A percentile compares a stretch with the other conserved stretches of the same genome.
phyloP scores from a whole-genome alignment of 805 yeast species.

The Yamadazyma sp. region DNA sequence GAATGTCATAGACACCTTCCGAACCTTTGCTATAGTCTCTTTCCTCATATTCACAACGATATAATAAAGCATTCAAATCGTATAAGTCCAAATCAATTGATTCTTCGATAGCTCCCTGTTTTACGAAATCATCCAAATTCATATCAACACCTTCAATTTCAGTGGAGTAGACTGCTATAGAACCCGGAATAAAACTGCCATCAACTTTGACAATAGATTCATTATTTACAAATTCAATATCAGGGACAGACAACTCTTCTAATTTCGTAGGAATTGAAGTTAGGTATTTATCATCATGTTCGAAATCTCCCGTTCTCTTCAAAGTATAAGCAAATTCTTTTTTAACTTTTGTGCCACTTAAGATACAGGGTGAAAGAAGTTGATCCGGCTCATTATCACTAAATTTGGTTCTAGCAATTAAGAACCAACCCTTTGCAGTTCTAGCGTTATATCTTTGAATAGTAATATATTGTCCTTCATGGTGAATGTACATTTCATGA shows the following conservation, averaged over 20 bases:
- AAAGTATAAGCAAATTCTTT: conserved; percentile 59
- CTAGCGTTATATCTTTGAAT: conserved; percentile 81
- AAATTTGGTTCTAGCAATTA: conserved; percentile 86
- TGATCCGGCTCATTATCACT: conserved; percentile 43
- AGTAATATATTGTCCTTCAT: conserved; percentile 88
- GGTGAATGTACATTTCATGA: conserved; percentile 92
- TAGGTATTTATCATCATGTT: conserved; percentile 40
- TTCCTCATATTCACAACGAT: conserved; percentile 84
- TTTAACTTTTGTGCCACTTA: conserved; percentile 59
- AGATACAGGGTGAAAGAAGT: conserved; percentile 50
- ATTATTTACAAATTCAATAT: conserved; percentile 41
- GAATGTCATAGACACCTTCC: conserved; percentile 73
- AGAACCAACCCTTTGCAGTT: conserved; percentile 84
- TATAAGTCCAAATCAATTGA: conserved; percentile 56
- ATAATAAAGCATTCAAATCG: conserved; percentile 74
- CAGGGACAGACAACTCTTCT: conserved; percentile 49
- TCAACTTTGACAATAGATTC: conserved; percentile 59
- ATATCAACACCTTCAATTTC: conserved; percentile 62
- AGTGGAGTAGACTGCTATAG: conserved; percentile 81
- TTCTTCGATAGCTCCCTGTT: conserved; percentile 75
- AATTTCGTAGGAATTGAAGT: conserved; percentile 67
- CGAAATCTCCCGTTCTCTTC: conserved; percentile 48
- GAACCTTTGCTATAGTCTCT: conserved; percentile 70
- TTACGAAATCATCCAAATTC: conserved; percentile 61
- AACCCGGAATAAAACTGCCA: conserved; percentile 76